Evolutionary conservation across 441 rosid species (phyloP).

Genomic region (Pelargonium exstipulatum): DNA sequence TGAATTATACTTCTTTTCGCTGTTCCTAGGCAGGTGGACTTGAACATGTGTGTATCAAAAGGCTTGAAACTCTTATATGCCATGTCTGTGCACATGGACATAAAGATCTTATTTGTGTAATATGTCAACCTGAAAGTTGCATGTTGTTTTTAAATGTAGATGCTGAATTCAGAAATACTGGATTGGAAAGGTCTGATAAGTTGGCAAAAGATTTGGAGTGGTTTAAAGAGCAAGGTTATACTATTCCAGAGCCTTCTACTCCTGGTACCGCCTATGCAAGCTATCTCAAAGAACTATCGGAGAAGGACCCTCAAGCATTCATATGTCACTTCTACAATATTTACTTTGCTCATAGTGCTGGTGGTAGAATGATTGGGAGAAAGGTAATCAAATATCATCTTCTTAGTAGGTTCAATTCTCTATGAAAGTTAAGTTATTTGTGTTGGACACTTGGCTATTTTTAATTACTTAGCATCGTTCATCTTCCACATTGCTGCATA

Average conservation of each 20-base stretch:
- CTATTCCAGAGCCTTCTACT: constrained; percentile 74
- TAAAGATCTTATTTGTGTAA: no score
- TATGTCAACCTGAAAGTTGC: background rate
- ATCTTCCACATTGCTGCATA: no score
- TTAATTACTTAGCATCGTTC: no score
- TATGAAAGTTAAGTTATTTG: no score
- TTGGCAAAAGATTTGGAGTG: constrained; percentile 69
- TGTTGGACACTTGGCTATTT: no score
- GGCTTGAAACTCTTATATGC: no score
- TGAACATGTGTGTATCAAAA: no score
- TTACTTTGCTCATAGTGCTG: constrained; percentile 92
- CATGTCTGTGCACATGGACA: background rate
- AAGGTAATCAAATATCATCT: constrained; percentile 41
- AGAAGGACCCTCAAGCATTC: constrained; percentile 87
- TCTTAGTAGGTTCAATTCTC: no score
- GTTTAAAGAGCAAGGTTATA: constrained; percentile 31
- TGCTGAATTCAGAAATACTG: constrained; percentile 74
- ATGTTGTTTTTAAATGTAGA: constrained; percentile 32
- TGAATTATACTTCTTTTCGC: no score
- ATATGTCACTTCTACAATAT: constrained; percentile 93
- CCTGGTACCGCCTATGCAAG: constrained; percentile 58
- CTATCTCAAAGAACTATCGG: constrained; percentile 58
- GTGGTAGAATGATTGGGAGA: constrained; percentile 94
- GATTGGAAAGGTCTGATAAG: constrained; percentile 70
- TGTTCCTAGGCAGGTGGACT: no score